Percentiles rank a stretch among this genome's conserved stretches.
These are phyloP conservation scores for Zymoseptoria pseudotritici DNA, from an alignment of 2,329 filamentous ascomycete genomes.

Conservation along the genomic window DNA sequence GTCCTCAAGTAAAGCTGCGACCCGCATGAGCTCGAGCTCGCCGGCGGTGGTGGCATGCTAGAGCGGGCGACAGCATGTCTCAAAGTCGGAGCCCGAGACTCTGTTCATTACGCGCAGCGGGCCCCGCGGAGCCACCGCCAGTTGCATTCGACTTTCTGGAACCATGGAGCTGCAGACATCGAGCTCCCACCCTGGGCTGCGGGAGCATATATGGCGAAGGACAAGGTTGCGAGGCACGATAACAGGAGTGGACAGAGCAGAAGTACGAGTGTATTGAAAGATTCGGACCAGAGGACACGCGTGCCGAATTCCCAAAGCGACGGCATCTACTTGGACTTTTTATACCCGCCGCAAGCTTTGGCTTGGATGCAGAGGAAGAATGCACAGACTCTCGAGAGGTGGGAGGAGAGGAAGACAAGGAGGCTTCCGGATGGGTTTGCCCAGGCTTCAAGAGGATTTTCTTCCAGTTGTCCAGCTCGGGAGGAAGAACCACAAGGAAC, in stretches of 20 bases:
- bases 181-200: conserved; percentile 27
- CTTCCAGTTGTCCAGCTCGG: conserved; percentile 12
- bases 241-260: background rate
- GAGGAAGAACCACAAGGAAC: background rate
- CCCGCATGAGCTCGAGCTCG: background rate
- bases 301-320: background rate
- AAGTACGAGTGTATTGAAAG: background rate
- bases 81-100: conserved; percentile 48
- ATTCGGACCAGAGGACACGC: background rate
- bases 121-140: conserved; percentile 39
- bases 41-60: conserved; percentile 43
- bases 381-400: conserved; percentile 18
- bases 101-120: conserved; percentile 37
- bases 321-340: conserved; percentile 37
- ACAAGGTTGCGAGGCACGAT: background rate
- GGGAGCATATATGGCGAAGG: background rate
- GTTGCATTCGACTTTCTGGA: conserved; percentile 51
- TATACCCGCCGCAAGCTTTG: conserved; percentile 41
- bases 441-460: conserved; percentile 20
- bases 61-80: conserved; percentile 53
- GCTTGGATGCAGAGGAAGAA: conserved; percentile 27
- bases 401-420: conserved; percentile 23
- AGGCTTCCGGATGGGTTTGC: conserved; percentile 22
- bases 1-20: background rate
- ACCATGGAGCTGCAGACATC: conserved; percentile 45